Conservation (phyloP, 106 monocot species). For the Apostasia shenzhenica region DNA sequence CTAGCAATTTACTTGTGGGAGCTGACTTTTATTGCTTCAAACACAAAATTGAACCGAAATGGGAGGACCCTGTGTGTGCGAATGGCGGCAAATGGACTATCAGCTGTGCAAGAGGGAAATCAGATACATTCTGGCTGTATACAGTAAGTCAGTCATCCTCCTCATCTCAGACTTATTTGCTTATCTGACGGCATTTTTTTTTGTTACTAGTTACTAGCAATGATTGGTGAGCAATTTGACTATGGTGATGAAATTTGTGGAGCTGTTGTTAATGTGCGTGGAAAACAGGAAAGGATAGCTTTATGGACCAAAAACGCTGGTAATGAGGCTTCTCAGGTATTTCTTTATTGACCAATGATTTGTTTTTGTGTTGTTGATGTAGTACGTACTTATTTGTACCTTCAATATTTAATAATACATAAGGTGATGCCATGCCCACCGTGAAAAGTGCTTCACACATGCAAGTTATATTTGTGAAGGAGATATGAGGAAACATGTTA, state of each 20-base stretch:
- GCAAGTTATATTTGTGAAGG: too few species aligned
- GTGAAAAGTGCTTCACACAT: too few species aligned
- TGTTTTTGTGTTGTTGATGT: too few species aligned
- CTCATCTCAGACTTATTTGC: background rate
- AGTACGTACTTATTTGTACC: too few species aligned
- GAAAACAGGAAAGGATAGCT: slow-evolving; percentile 69
- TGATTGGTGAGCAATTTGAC: slow-evolving; percentile 97
- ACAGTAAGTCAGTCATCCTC: slow-evolving; percentile 36
- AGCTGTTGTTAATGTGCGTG: slow-evolving; percentile 79
- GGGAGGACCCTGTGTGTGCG: slow-evolving; percentile 93
- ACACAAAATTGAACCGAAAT: slow-evolving; percentile 80
- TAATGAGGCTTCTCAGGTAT: slow-evolving; percentile 90
- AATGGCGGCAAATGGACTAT: slow-evolving; percentile 97
- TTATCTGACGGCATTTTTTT: background rate
- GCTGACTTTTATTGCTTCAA: slow-evolving; percentile 96
- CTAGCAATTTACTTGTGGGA: slow-evolving; percentile 71
- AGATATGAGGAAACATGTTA: too few species aligned
- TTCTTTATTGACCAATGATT: background rate
- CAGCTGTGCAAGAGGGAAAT: slow-evolving; percentile 50
- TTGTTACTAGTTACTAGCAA: slow-evolving; percentile 54
- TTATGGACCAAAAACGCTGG: slow-evolving; percentile 87
- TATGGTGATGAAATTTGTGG: slow-evolving; percentile 94
- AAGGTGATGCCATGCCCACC: too few species aligned
- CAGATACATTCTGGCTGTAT: slow-evolving; percentile 75
- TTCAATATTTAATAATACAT: too few species aligned